phyloP scores from a whole-genome alignment of 1,284 basidiomycete species.

The Testicularia cyperi region DNA sequence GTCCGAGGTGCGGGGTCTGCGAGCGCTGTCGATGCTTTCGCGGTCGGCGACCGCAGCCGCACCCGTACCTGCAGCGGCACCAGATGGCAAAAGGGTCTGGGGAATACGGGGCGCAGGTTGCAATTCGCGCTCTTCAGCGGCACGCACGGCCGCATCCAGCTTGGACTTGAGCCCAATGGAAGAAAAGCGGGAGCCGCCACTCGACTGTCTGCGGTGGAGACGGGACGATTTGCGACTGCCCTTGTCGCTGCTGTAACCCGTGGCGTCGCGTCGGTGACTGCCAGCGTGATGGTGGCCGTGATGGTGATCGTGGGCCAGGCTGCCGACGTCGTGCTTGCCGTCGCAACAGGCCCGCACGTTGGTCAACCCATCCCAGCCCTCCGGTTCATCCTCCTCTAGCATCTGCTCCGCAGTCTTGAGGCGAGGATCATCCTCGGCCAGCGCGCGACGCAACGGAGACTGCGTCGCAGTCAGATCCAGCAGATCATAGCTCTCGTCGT shows the following conservation, averaged over 20 bases:
- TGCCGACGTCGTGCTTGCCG: slow-evolving; percentile 72
- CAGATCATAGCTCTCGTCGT: slow-evolving; percentile 31
- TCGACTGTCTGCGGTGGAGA: slow-evolving; percentile 21
- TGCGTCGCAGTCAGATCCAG: slow-evolving; percentile 34
- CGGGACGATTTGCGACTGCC: slow-evolving; percentile 23
- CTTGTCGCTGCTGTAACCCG: not conserved
- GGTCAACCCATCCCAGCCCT: slow-evolving; percentile 86
- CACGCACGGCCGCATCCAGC: slow-evolving; percentile 21
- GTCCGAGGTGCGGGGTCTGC: not conserved
- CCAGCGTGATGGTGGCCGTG: slow-evolving; percentile 10
- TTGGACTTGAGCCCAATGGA: slow-evolving; percentile 27
- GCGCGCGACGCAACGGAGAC: slow-evolving; percentile 16
- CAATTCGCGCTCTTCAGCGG: slow-evolving; percentile 15
- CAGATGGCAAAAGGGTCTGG: slow-evolving; percentile 14
- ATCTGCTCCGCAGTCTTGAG: slow-evolving; percentile 55
- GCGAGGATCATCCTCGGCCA: slow-evolving; percentile 37
- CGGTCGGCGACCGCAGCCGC: slow-evolving; percentile 1
- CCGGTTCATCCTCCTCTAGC: slow-evolving; percentile 72
- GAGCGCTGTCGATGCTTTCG: slow-evolving; percentile 18
- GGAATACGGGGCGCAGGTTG: slow-evolving; percentile 5
- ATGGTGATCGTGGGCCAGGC: slow-evolving; percentile 36
- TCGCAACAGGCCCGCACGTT: slow-evolving; percentile 76
- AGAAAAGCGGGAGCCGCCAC: slow-evolving; percentile 20
- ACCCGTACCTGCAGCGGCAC: slow-evolving; percentile 1
- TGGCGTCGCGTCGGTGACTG: not conserved